phyloP scores from a whole-genome alignment of 2,329 filamentous ascomycete genomes.

The Pseudonectria foliicola region DNA sequence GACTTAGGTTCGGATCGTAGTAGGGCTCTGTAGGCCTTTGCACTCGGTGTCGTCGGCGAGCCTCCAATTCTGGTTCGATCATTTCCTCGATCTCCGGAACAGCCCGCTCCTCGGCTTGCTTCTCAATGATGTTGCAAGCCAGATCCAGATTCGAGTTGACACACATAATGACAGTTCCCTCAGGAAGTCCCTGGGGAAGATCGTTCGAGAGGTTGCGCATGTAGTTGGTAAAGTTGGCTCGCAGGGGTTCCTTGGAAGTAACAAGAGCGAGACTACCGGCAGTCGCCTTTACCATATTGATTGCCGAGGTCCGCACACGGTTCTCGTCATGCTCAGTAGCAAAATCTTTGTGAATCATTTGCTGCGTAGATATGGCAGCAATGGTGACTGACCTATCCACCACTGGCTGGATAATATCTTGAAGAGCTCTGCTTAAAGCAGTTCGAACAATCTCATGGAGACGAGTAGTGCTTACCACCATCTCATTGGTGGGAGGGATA shows the following conservation, averaged over 20 bases:
- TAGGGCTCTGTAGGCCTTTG: constrained; percentile 78
- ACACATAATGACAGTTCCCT: constrained; percentile 96
- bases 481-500: constrained; percentile 74
- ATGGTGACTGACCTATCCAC: constrained; percentile 97
- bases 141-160: constrained; percentile 96
- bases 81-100: constrained; percentile 92
- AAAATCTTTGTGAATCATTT: constrained; percentile 95
- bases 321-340: constrained; percentile 87
- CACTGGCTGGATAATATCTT: constrained; percentile 95
- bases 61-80: constrained; percentile 73
- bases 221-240: constrained; percentile 96
- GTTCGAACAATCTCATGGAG: constrained; percentile 72
- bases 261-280: constrained; percentile 91
- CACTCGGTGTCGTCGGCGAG: constrained; percentile 66
- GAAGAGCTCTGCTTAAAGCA: constrained; percentile 82
- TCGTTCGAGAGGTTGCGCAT: constrained; percentile 65
- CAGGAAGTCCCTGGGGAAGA: constrained; percentile 75
- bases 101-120: constrained; percentile 88
- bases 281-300: constrained; percentile 91
- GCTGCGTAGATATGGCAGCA: constrained; percentile 89
- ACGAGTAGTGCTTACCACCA: constrained; percentile 64
- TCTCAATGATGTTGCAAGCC: constrained; percentile 89
- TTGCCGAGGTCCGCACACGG: constrained; percentile 74
- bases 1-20: constrained; percentile 71
- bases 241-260: constrained; percentile 94